A percentile compares a stretch with the other conserved stretches of the same genome.
Evolutionary conservation across 306 rosid species (phyloP).

Genomic region (Sechiopsis laciniata): DNA sequence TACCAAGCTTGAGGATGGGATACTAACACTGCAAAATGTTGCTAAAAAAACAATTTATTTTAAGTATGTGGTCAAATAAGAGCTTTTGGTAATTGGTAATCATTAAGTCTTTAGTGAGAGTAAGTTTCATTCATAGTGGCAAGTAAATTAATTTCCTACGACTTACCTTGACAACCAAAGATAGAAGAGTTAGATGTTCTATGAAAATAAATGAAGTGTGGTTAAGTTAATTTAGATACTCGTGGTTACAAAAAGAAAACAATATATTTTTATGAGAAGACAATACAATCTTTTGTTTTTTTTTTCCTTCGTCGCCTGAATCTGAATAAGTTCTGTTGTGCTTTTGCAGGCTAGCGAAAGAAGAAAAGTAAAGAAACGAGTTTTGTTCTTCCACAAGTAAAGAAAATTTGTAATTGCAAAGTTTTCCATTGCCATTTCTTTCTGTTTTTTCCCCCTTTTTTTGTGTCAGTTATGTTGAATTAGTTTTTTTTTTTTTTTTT

Average conservation of each 20-base stretch:
- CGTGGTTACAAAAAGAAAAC: background rate
- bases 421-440: background rate
- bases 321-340: background rate
- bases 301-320: background rate
- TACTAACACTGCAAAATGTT: background rate
- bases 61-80: too few species aligned
- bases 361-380: conserved; percentile 68
- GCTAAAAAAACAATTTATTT: background rate
- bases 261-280: background rate
- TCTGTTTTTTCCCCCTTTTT: background rate
- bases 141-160: too few species aligned
- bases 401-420: conserved; percentile 2
- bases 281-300: background rate
- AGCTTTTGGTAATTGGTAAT: too few species aligned
- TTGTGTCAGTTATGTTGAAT: too few species aligned
- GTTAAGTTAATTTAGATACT: too few species aligned
- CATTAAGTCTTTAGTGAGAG: too few species aligned
- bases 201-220: too few species aligned
- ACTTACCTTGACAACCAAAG: too few species aligned
- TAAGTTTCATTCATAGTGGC: too few species aligned
- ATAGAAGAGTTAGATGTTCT: too few species aligned
- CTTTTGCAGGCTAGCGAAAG: conserved; percentile 72
- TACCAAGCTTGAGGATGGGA: background rate
- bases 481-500: background rate
- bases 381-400: conserved; percentile 59